A percentile compares a stretch with the other conserved stretches of the same genome.
Evolutionary conservation across 2,329 filamentous ascomycete genomes (phyloP).

Genomic region (Diplodia mutila): DNA sequence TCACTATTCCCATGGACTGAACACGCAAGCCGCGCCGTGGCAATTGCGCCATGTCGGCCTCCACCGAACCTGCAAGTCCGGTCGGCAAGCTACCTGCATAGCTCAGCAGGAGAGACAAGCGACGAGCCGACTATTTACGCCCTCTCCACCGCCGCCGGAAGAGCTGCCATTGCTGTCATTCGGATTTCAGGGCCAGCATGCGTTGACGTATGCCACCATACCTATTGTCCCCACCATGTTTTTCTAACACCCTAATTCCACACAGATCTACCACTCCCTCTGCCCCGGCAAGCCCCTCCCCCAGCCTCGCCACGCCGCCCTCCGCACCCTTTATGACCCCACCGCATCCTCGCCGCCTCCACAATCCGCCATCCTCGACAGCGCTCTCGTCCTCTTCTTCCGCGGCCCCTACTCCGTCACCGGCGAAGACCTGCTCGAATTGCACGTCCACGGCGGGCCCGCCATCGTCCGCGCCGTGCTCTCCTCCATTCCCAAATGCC

Average conservation of each 20-base stretch:
- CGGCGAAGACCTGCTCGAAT: slow-evolving; percentile 87
- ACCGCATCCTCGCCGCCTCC: slow-evolving; percentile 35
- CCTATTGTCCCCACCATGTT: neutral
- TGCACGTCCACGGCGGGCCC: slow-evolving; percentile 91
- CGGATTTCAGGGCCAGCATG: slow-evolving; percentile 82
- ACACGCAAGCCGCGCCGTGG: neutral
- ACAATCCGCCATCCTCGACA: slow-evolving; percentile 64
- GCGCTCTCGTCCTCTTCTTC: slow-evolving; percentile 83
- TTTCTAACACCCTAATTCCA: slow-evolving; percentile 23
- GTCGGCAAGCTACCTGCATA: slow-evolving; percentile 1
- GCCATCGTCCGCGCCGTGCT: slow-evolving; percentile 89
- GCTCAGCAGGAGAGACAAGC: neutral
- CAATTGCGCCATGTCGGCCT: slow-evolving; percentile 7
- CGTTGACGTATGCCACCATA: slow-evolving; percentile 57
- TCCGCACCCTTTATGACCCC: slow-evolving; percentile 75
- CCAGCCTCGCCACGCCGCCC: slow-evolving; percentile 66
- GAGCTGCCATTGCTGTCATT: slow-evolving; percentile 88
- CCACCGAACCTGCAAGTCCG: neutral
- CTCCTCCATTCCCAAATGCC: slow-evolving; percentile 68
- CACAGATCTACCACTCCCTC: slow-evolving; percentile 66
- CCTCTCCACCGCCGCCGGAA: slow-evolving; percentile 81
- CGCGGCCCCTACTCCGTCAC: slow-evolving; percentile 81
- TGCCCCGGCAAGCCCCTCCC: slow-evolving; percentile 61
- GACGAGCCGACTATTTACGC: slow-evolving; percentile 76
- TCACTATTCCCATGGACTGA: neutral